Conservation (phyloP, 1,284 basidiomycete genomes). For the Ganoderma lucidum region DNA sequence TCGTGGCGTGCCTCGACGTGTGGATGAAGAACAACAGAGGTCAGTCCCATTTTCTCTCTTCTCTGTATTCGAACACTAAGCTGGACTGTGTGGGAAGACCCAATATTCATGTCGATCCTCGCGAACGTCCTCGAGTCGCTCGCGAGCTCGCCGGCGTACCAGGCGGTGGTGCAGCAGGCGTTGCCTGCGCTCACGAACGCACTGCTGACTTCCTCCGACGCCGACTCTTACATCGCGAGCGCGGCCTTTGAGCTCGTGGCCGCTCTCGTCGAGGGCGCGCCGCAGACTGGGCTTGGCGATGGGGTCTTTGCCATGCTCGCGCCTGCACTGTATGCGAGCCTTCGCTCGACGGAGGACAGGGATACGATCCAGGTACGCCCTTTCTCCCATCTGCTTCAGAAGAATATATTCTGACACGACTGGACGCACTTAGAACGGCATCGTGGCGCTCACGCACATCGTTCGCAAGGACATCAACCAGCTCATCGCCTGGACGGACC, state of each 20-base stretch:
- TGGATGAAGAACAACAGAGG: conserved; percentile 90
- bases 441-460: conserved; percentile 83
- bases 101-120: conserved; percentile 87
- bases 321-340: conserved; percentile 74
- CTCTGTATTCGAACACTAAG: background rate
- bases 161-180: conserved; percentile 75
- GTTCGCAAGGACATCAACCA: conserved; percentile 89
- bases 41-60: conserved; percentile 36
- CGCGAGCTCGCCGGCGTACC: conserved; percentile 69
- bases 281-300: conserved; percentile 72
- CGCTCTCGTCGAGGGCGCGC: conserved; percentile 73
- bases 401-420: too few relatives aligned
- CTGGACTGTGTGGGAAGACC: conserved; percentile 60
- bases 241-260: conserved; percentile 86
- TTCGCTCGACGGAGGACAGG: conserved; percentile 78
- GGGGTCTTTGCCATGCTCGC: conserved; percentile 82
- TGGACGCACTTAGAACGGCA: too few relatives aligned
- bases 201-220: conserved; percentile 62
- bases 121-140: conserved; percentile 84
- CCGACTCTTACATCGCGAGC: conserved; percentile 75
- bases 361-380: conserved; percentile 88
- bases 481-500: conserved; percentile 78
- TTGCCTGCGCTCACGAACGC: conserved; percentile 77
- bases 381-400: too few relatives aligned
- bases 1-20: conserved; percentile 73